Base-by-base conservation (phyloP, 2,329 filamentous ascomycete genomes). In the Aspergillus niger region DNA sequence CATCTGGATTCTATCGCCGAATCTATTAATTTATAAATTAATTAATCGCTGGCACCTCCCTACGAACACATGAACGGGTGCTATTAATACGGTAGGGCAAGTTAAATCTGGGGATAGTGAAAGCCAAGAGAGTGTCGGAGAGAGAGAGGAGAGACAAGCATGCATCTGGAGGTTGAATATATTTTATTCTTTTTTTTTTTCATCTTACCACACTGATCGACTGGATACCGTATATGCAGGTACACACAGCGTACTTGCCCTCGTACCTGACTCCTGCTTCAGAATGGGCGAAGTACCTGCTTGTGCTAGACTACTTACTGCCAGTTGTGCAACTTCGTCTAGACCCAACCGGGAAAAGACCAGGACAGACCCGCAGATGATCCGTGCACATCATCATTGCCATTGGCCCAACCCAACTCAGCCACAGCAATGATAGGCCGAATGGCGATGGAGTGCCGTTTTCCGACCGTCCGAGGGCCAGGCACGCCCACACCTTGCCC, bases 361-460 rank as follows among this genome's bases (percentile, higher is more conserved):
- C 22, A 26, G 50, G 20, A 32, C 50, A n/a, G 32, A 47, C 50
- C 47, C 52, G 49, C 38, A 30, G 53, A 56, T 60, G 52, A 56
- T 60, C 58, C 53, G 58, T 60, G 58, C 58, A 52, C 28, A n/a
- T 5, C 11, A 13, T 11, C 11, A 2, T 24, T 52, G 3, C 52
- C 2, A 60, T 60, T 60, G 52, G 58, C 6, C 26, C 52, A 60
- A 47, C 22, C 32, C 30, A 44, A 43, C 57, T 59, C 51, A 53
- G 51, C 57, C 57, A 59, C 57, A 53, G 43, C 20, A 52, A 39
- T 32, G 47, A 50, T 50, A 50, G 47, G 47, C 47, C 47, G 47
- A 30, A 50, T 50, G 47, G n/a, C 28, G 47, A 32, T 32, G 15
- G 47, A 32, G 47, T 50, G 47, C 47, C 47, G 47, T 50, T 50